phyloP scores from a whole-genome alignment of 495 filamentous ascomycete species.

The Neurospora sp. region DNA sequence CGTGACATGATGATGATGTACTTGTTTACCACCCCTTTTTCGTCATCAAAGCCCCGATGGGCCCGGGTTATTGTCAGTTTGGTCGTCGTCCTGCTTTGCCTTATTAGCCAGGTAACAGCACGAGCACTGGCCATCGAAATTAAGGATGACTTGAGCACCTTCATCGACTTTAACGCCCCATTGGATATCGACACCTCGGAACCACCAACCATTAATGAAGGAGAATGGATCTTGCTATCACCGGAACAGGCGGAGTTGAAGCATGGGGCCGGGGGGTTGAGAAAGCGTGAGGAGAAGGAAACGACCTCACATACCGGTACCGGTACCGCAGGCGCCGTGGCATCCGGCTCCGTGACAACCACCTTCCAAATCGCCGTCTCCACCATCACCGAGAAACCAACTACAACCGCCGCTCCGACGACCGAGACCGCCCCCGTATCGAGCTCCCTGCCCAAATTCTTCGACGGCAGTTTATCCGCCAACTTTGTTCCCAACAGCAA shows the following conservation, averaged over 20 bases:
- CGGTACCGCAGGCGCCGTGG: neutral
- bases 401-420: conserved; percentile 16
- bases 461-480: conserved; percentile 58
- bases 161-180: neutral
- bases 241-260: conserved; percentile 19
- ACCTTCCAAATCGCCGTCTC: conserved; percentile 28
- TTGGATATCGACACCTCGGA: conserved; percentile 27
- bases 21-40: neutral
- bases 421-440: neutral
- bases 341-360: conserved; percentile 19
- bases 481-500: conserved; percentile 49
- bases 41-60: neutral
- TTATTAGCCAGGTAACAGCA: conserved; percentile 21
- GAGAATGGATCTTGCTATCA: conserved; percentile 31
- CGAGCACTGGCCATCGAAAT: conserved; percentile 21
- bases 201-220: conserved; percentile 19
- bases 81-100: conserved; percentile 20
- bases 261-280: neutral
- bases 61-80: neutral
- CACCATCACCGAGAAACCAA: conserved; percentile 15
- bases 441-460: conserved; percentile 52
- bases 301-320: neutral
- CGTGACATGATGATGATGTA: conserved; percentile 9
- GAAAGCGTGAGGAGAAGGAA: neutral
- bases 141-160: neutral